Conservation (phyloP, 2,329 filamentous ascomycete species). For the Metarhizium rileyi region DNA sequence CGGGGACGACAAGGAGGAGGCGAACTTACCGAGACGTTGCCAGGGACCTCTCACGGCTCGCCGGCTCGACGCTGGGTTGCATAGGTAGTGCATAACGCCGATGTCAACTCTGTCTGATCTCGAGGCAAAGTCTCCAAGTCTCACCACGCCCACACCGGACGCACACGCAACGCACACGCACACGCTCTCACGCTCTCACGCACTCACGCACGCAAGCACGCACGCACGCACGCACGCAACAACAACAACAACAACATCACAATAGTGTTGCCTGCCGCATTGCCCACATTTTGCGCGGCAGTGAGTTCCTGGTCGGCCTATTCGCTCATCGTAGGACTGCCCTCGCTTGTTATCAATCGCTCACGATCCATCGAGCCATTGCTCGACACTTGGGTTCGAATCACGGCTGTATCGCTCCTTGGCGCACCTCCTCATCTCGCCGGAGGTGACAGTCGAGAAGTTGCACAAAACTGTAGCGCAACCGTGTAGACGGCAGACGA, state of each 20-base stretch:
- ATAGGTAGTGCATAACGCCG: not conserved
- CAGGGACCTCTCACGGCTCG: not conserved
- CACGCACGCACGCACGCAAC: not conserved
- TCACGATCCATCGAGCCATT: not conserved
- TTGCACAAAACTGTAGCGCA: slow-evolving; percentile 15
- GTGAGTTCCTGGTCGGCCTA: not conserved
- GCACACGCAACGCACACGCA: not conserved
- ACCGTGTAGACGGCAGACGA: slow-evolving; percentile 13
- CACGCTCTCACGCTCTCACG: not conserved
- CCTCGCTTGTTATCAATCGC: not conserved
- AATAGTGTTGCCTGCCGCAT: not conserved
- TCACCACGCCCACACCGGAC: not conserved
- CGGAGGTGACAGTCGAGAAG: slow-evolving; percentile 7
- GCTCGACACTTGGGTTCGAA: not conserved
- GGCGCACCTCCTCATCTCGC: slow-evolving; percentile 2
- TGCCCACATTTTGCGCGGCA: not conserved
- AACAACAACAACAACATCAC: not conserved
- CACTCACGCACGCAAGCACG: not conserved
- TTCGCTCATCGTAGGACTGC: not conserved
- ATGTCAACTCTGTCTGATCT: not conserved
- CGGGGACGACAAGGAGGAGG: not conserved
- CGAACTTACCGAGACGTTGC: not conserved
- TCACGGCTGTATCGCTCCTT: not conserved
- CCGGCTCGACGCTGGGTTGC: not conserved
- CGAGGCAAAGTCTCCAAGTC: not conserved